Evolutionary conservation across 495 filamentous ascomycete genomes (phyloP).

Genomic region (Neurospora tetraspora): DNA sequence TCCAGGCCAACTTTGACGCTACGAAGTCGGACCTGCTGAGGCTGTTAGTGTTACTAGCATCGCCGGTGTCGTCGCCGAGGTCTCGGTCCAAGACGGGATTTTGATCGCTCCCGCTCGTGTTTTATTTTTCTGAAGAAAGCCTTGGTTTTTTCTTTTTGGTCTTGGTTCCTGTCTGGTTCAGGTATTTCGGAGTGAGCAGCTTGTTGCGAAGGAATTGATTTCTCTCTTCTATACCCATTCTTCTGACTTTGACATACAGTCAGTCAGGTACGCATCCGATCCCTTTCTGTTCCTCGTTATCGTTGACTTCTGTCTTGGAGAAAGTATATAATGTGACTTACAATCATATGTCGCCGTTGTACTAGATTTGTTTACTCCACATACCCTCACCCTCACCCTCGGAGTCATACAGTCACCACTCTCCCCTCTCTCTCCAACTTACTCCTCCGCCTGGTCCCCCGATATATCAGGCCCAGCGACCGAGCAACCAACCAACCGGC

Average conservation of each 20-base stretch:
- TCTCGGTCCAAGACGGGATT: background rate
- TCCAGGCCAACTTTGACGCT: background rate
- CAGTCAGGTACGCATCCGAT: background rate
- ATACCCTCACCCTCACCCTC: background rate
- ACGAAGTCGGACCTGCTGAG: background rate
- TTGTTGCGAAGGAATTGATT: constrained; percentile 1
- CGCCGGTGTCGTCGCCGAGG: background rate
- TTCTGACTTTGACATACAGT: background rate
- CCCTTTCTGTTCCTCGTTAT: background rate
- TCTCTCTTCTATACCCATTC: background rate
- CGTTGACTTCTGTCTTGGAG: background rate
- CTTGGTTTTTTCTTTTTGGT: background rate
- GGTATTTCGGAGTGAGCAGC: background rate
- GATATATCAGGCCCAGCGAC: background rate
- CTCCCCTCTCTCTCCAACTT: background rate
- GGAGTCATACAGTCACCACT: background rate
- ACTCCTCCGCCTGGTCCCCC: background rate
- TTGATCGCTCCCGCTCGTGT: background rate
- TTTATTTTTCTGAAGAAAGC: background rate
- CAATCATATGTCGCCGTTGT: background rate
- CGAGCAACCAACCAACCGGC: background rate
- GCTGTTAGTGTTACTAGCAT: background rate
- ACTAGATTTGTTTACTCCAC: background rate
- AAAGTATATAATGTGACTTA: background rate
- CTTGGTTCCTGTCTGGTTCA: background rate